A percentile compares a stretch with the other conserved stretches of the same genome.
Evolutionary conservation across 805 yeast species (phyloP).

Genomic region (Saccharomycopsis microspora): DNA sequence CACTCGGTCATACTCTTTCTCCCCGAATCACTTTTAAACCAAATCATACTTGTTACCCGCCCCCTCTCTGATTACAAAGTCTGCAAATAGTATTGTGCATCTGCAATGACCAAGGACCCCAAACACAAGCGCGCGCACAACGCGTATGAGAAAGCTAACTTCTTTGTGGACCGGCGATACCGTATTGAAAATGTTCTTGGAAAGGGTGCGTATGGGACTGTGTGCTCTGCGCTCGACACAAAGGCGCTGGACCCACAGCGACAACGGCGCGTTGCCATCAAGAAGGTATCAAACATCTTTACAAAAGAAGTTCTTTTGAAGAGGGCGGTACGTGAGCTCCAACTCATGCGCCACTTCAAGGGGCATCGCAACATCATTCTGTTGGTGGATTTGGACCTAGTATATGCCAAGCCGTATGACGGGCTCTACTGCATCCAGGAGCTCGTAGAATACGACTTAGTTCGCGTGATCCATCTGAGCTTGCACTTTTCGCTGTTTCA

Average conservation of each 20-base stretch:
- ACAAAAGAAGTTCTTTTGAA: slow-evolving; percentile 53
- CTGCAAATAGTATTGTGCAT: too few relatives aligned
- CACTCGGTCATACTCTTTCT: too few relatives aligned
- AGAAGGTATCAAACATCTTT: slow-evolving; percentile 67
- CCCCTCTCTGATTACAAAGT: too few relatives aligned
- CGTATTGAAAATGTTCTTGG: slow-evolving; percentile 51
- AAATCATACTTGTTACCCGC: too few relatives aligned
- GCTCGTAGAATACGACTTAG: slow-evolving; percentile 69
- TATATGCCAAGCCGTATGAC: slow-evolving; percentile 54
- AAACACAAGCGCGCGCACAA: slow-evolving; percentile 18
- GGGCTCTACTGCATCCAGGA: slow-evolving; percentile 90
- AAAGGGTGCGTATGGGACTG: slow-evolving; percentile 80
- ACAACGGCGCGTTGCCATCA: slow-evolving; percentile 53
- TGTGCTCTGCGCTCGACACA: slow-evolving; percentile 61
- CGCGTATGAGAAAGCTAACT: slow-evolving; percentile 42
- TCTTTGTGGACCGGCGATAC: slow-evolving; percentile 53
- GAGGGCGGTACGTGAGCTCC: slow-evolving; percentile 76
- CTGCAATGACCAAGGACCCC: too few relatives aligned
- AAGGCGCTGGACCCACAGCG: background rate
- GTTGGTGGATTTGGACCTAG: slow-evolving; percentile 64
- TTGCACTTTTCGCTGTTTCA: slow-evolving; percentile 80
- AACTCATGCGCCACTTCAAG: slow-evolving; percentile 67
- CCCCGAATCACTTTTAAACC: too few relatives aligned
- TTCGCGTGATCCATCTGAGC: slow-evolving; percentile 66
- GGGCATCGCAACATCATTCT: slow-evolving; percentile 80